phyloP scores from a whole-genome alignment of 805 yeast species.

The Saccharomycopsis sp. region DNA sequence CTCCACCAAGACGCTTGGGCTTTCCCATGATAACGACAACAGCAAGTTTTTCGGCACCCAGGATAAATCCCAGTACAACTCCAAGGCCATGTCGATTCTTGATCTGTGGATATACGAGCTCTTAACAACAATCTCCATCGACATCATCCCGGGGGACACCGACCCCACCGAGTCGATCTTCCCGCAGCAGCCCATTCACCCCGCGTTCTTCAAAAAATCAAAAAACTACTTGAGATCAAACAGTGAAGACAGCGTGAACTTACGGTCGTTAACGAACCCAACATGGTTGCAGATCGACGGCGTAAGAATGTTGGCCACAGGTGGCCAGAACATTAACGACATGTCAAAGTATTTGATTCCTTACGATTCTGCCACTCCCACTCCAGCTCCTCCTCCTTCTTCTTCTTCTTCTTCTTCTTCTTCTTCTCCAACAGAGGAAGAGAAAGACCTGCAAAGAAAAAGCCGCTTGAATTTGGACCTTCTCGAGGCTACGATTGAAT shows the following conservation, averaged over 20 bases:
- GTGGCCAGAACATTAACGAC: conserved; percentile 83
- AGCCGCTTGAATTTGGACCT: conserved; percentile 37
- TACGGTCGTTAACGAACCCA: conserved; percentile 61
- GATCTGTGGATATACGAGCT: conserved; percentile 52
- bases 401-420: background rate
- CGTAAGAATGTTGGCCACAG: conserved; percentile 53
- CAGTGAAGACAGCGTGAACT: conserved; percentile 19
- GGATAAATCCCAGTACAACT: conserved; percentile 42
- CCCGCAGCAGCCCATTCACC: conserved; percentile 89
- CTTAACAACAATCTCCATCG: conserved; percentile 53
- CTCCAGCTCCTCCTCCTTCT: background rate
- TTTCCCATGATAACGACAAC: conserved; percentile 23
- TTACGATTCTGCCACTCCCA: conserved; percentile 26
- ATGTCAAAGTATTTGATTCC: conserved; percentile 56
- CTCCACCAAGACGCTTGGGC: conserved; percentile 34
- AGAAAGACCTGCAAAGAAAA: background rate
- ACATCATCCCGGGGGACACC: conserved; percentile 72
- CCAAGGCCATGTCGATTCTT: conserved; percentile 41
- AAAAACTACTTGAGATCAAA: conserved; percentile 31
- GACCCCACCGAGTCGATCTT: conserved; percentile 81
- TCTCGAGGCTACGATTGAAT: conserved; percentile 58
- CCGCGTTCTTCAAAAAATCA: conserved; percentile 50
- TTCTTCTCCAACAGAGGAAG: background rate
- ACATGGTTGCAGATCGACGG: conserved; percentile 54
- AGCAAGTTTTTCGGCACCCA: conserved; percentile 38